Base-by-base conservation (phyloP, 2,329 filamentous ascomycete species). In the Fusarium robinianum region DNA sequence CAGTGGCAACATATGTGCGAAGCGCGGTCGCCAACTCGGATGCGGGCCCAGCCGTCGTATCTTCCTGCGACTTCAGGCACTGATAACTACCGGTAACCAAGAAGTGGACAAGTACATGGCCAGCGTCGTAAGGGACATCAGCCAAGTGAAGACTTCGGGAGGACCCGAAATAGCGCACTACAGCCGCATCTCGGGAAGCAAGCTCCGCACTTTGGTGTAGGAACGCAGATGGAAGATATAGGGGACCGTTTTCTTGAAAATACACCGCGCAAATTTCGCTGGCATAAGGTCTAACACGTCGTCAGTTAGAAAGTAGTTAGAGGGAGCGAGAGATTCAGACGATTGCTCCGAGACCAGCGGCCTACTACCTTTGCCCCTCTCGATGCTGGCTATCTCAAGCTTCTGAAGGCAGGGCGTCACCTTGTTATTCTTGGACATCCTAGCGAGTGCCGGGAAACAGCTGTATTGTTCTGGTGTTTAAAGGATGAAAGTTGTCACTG, bases 11-110 rank as follows among this genome's bases (percentile, higher is more conserved):
- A 23, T 43, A 42, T 0, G 34, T 26, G 1, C 21, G 7, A 11
- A 47, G 53, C 1, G 51, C 38, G 1, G 36, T 54, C 0, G 27
- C 26, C 8, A 54, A 40, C 5, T 47, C 33, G 2, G 31, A 33
- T 5, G 26, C 12, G 2, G 23, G 18, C 12, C 7, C 21, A 1
- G 34, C 17, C 5, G 3, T 5, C 4, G 15, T 10, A 5, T 14
- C 8, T 17, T 17, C 27, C n/a, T 30, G 11, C 0, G 39, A 36
- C 2, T 19, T 35, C 5, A 41, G 35, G 2, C 26, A 44, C 3
- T 39, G 18, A 7, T 55, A 51, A 1, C 5, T 30, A 2, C 32
- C 46, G 2, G 46, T 22, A 9, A 25, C 31, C 0, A 50, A 7
- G 7, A 23, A 54, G 7, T 53, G 38, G 2, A 53, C 12, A 5